Percentiles rank a stretch among this genome's conserved stretches.
These are phyloP conservation scores for Rhododendron simsii DNA, from an alignment of 148 eudicot species.

Conservation along the genomic window DNA sequence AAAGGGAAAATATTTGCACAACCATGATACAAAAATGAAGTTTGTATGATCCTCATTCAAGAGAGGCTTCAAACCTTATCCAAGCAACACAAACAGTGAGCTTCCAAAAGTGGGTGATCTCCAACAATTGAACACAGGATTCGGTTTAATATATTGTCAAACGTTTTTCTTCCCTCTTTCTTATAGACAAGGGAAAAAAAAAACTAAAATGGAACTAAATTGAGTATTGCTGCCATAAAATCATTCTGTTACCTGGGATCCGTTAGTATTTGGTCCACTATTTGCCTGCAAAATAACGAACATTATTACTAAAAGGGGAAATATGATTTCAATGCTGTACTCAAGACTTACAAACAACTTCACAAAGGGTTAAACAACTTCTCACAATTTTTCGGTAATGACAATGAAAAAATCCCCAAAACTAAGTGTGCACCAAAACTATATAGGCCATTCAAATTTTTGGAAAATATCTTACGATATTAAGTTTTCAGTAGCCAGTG, in stretches of 20 bases:
- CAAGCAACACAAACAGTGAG: background rate
- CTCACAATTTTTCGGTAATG: background rate
- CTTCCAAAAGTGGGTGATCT: background rate
- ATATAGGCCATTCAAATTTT: background rate
- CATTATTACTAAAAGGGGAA: background rate
- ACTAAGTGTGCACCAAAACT: background rate
- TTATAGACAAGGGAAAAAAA: background rate
- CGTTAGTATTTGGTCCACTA: conserved; percentile 81
- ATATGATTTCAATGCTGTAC: background rate
- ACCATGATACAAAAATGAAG: background rate
- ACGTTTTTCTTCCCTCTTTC: background rate
- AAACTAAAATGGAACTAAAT: background rate
- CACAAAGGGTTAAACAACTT: background rate
- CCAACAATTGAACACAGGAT: background rate
- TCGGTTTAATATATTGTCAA: background rate
- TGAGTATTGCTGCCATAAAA: background rate
- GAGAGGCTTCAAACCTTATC: background rate
- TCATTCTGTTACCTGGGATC: conserved; percentile 65
- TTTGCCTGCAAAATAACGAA: conserved; percentile 65
- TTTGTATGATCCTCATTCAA: background rate
- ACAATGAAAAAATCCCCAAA: background rate
- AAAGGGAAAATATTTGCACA: background rate
- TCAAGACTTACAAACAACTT: background rate
- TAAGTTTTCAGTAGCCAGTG: background rate
- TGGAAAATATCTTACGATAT: background rate